Evolutionary conservation across 257 asterid species (phyloP).

Genomic region (Dorcoceras hygrometricum): DNA sequence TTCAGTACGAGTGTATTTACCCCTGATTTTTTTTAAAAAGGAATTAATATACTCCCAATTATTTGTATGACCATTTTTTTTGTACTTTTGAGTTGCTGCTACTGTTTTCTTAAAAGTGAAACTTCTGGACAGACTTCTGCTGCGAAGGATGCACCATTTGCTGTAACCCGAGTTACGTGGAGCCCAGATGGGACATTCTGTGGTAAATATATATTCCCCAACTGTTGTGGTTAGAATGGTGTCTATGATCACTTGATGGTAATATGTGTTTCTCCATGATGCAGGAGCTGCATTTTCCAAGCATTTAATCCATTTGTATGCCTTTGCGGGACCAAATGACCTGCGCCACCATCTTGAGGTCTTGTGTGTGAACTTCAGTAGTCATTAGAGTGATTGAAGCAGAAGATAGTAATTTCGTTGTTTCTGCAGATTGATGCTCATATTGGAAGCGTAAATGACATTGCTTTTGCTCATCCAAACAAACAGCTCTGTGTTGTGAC

Average conservation of each 20-base stretch:
- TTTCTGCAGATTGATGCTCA: conserved; percentile 89
- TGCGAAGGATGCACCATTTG: conserved; percentile 82
- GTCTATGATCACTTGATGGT: conserved; percentile 21
- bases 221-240: conserved; percentile 11
- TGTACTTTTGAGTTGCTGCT: conserved; percentile 1
- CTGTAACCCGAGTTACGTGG: conserved; percentile 89
- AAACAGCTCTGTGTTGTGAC: conserved; percentile 87
- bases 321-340: conserved; percentile 78
- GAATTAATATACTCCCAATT: neutral
- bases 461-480: conserved; percentile 94
- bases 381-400: conserved; percentile 18
- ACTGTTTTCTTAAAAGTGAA: conserved; percentile 27
- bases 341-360: conserved; percentile 92
- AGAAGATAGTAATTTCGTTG: conserved; percentile 20
- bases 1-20: no score
- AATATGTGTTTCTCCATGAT: conserved; percentile 29
- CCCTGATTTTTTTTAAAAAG: no score
- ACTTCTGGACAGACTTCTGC: conserved; percentile 70
- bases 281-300: conserved; percentile 94
- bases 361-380: conserved; percentile 17
- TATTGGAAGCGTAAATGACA: conserved; percentile 82
- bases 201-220: conserved; percentile 45
- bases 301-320: conserved; percentile 88
- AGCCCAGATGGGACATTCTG: conserved; percentile 88
- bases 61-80: neutral